phyloP scores from a whole-genome alignment of 768 basidiomycete species.

The Boletus sp. region DNA sequence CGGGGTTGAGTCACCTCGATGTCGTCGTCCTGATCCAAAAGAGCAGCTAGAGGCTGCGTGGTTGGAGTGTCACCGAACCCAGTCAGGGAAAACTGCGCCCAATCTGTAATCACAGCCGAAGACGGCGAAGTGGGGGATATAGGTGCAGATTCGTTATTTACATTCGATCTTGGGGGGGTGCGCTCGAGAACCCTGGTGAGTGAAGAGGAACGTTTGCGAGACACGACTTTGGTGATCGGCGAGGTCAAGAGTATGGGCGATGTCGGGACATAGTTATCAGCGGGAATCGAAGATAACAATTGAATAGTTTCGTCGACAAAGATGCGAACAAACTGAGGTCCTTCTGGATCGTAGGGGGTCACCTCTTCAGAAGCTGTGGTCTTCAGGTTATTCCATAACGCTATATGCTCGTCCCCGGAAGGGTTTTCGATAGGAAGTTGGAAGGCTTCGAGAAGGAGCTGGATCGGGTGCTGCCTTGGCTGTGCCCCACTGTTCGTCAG shows the following conservation, averaged over 20 bases:
- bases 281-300: conserved; percentile 48
- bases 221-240: conserved; percentile 34
- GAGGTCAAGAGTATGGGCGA: conserved; percentile 29
- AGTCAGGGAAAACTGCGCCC: conserved; percentile 63
- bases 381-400: conserved; percentile 57
- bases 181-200: conserved; percentile 28
- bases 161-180: conserved; percentile 3
- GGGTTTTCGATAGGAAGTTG: conserved; percentile 35
- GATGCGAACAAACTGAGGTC: conserved; percentile 45
- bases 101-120: conserved; percentile 43
- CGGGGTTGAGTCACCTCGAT: conserved; percentile 50
- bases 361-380: conserved; percentile 35
- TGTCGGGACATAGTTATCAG: conserved; percentile 33
- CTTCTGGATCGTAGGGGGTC: conserved; percentile 24
- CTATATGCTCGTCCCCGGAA: conserved; percentile 34
- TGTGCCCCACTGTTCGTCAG: conserved; percentile 34
- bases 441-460: conserved; percentile 62
- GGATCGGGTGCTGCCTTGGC: conserved; percentile 51
- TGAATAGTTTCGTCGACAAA: conserved; percentile 69
- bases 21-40: conserved; percentile 64
- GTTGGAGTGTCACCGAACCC: conserved; percentile 52
- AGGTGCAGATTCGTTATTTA: conserved; percentile 21
- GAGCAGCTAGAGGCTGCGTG: conserved; percentile 44
- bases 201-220: conserved; percentile 33
- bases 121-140: conserved; percentile 30